Evolutionary conservation across 768 basidiomycete genomes (phyloP), one percentile per base, ranked within the genome.

Genomic region (Termitomyces titanicus): DNA sequence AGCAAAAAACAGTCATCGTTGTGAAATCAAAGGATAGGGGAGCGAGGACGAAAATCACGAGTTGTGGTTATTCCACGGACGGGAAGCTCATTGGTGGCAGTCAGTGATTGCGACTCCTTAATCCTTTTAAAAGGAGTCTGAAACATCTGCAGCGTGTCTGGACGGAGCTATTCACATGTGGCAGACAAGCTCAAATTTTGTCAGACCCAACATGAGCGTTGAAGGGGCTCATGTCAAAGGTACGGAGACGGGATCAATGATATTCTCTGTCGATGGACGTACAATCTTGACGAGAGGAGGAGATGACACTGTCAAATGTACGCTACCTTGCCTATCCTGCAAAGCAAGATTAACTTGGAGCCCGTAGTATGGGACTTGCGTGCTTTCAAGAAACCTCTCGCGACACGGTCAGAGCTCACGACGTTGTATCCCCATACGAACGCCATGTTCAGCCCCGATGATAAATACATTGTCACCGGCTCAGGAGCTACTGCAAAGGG

Each of bases 11-110:
- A 0, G 94, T 97, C 40, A 96, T 99, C 63, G 94, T 98, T 15
- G 93, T 96, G 64, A 96, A 95, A 73, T 94, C 91, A 9, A 98
- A 95, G 67, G 94, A 98, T 61, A 79, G 95, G 54, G 97, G 97
- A 31, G 88, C 92, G 15, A 82, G 95, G 60, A 98, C 97, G 5
- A 94, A 94, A 69, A 87, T 99, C 6, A 89, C 88, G 3, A 68
- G 86, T 10, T 96, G 94, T 66, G 82, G 82, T 15, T 99, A 94
- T 74, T 94, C 92, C 42, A 80, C 79, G 22, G 95, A 99, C 71
- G 96, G 91, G n/a, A 86, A 79, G 58, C 72, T 88, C 62, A 94
- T 99, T 61, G 89, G 88, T 49, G 96, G 89, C 67, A 89, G 95
- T 95, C 64, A 55, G 69, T 66, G 34, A 12, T 54, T 56, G 51